Conservation (phyloP, 2,329 filamentous ascomycete genomes). For the Penicillium sp. region DNA sequence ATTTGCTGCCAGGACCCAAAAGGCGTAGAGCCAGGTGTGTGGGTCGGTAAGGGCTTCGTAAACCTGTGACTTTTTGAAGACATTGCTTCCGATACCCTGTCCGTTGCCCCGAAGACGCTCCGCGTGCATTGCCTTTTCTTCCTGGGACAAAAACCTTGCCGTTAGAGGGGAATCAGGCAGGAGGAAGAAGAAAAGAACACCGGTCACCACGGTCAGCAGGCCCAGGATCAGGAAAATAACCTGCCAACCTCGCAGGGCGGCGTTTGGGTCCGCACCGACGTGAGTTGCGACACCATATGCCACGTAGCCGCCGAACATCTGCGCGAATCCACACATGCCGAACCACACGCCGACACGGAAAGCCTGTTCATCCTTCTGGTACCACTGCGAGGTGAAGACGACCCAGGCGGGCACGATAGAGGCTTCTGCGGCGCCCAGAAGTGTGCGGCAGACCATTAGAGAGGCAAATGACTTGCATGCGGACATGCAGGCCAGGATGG, state of each 20-base stretch:
- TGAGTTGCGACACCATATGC: slow-evolving; percentile 35
- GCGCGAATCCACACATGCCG: slow-evolving; percentile 34
- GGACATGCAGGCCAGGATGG: slow-evolving; percentile 18
- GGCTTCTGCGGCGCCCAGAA: slow-evolving; percentile 55
- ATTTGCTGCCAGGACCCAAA: slow-evolving; percentile 42
- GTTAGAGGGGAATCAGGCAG: slow-evolving; percentile 38
- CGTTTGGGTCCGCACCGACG: slow-evolving; percentile 30
- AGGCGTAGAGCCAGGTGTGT: slow-evolving; percentile 37
- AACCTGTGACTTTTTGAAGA: slow-evolving; percentile 39
- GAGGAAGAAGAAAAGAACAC: slow-evolving; percentile 41
- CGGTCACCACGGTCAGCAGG: slow-evolving; percentile 35
- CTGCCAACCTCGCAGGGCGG: slow-evolving; percentile 37
- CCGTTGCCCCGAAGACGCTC: slow-evolving; percentile 41
- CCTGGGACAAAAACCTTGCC: slow-evolving; percentile 33
- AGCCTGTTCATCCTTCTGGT: slow-evolving; percentile 34
- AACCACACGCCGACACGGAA: slow-evolving; percentile 34
- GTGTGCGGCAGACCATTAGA: slow-evolving; percentile 51
- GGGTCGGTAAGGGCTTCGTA: slow-evolving; percentile 37
- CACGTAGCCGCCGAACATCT: slow-evolving; percentile 42
- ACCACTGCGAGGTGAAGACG: slow-evolving; percentile 36
- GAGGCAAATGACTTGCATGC: slow-evolving; percentile 50
- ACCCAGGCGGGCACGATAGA: slow-evolving; percentile 32
- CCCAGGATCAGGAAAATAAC: slow-evolving; percentile 42
- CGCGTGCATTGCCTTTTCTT: slow-evolving; percentile 33
- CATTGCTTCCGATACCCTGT: slow-evolving; percentile 36